Conservation (phyloP, 805 yeast genomes). For the Wickerhamomyces ciferrii region DNA sequence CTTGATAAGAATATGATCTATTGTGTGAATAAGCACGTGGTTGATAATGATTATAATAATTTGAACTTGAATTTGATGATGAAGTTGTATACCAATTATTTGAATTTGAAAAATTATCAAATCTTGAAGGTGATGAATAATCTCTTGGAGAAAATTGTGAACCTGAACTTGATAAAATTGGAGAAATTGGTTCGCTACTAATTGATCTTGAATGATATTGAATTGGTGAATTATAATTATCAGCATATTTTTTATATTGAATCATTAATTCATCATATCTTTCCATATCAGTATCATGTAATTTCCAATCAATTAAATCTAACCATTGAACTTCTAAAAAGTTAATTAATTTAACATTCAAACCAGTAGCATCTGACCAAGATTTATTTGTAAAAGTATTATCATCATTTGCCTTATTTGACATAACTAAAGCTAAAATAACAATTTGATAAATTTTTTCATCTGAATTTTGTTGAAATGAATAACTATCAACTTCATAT, state of each 20-base stretch:
- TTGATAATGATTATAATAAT: constrained; percentile 10
- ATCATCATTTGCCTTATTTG: constrained; percentile 94
- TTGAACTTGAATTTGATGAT: neutral
- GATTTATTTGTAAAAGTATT: constrained; percentile 93
- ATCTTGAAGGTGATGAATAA: constrained; percentile 7
- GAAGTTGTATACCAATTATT: constrained; percentile 5
- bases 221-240: constrained; percentile 15
- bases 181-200: constrained; percentile 16
- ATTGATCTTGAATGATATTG: constrained; percentile 6
- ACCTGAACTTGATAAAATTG: constrained; percentile 10
- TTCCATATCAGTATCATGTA: constrained; percentile 31
- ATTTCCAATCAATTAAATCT: constrained; percentile 50
- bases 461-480: constrained; percentile 24
- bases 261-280: constrained; percentile 16
- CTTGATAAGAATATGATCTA: constrained; percentile 13
- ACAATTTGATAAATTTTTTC: constrained; percentile 47
- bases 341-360: constrained; percentile 57
- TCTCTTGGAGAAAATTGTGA: constrained; percentile 16
- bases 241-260: constrained; percentile 20
- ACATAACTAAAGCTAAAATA: constrained; percentile 68
- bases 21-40: constrained; percentile 7
- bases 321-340: constrained; percentile 70
- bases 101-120: constrained; percentile 1
- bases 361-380: constrained; percentile 95
- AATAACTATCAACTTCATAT: constrained; percentile 31